Evolutionary conservation across 495 filamentous ascomycete genomes (phyloP).

Genomic region (Podospora anserina): DNA sequence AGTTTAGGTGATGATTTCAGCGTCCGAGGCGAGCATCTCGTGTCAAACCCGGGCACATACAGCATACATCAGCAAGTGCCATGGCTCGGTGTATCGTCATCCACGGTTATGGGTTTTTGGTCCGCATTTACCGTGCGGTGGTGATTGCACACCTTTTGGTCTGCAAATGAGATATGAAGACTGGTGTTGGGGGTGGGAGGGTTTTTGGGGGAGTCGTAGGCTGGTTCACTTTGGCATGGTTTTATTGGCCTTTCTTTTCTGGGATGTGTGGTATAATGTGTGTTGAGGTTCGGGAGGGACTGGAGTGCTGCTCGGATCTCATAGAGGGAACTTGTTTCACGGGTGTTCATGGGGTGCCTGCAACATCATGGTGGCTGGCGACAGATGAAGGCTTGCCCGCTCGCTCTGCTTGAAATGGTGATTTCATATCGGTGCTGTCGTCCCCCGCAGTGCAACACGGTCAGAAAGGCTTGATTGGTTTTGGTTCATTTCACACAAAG

Average conservation of each 20-base stretch:
- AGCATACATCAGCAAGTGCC: not conserved
- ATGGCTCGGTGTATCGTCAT: not conserved
- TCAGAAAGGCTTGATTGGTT: not conserved
- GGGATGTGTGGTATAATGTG: conserved; percentile 12
- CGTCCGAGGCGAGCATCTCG: not conserved
- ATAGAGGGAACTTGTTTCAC: conserved; percentile 2
- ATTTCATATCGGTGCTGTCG: not conserved
- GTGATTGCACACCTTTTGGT: not conserved
- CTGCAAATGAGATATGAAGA: not conserved
- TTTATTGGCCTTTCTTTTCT: conserved; percentile 7
- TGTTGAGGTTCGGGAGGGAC: conserved; percentile 7
- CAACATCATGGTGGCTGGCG: not conserved
- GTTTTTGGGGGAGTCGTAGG: not conserved
- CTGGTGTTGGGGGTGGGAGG: not conserved
- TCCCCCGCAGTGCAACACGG: not conserved
- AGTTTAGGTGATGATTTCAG: not conserved
- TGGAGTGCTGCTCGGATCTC: conserved; percentile 1
- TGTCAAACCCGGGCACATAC: not conserved
- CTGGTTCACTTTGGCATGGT: conserved; percentile 1
- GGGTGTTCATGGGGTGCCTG: not conserved
- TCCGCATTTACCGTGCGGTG: not conserved
- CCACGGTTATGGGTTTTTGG: not conserved
- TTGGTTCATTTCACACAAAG: not conserved
- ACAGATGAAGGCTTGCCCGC: not conserved
- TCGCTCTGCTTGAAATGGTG: not conserved